Evolutionary conservation across 2,329 filamentous ascomycete species (phyloP).

Genomic region (Alternaria hordeiaustralica): DNA sequence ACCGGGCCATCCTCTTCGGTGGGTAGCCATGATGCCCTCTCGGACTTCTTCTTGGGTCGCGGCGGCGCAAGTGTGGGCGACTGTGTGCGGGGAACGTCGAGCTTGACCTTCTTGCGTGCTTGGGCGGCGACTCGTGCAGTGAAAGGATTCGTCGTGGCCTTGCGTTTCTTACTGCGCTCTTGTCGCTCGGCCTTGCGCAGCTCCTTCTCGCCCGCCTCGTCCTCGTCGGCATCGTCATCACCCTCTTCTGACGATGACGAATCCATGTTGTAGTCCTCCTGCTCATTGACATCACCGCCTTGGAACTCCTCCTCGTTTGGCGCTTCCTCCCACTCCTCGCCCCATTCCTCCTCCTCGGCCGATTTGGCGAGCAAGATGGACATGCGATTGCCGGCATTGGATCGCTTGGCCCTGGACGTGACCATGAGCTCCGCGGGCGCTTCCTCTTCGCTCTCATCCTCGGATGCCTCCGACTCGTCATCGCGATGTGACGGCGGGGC

Average conservation of each 20-base stretch:
- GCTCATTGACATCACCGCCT: conserved; percentile 61
- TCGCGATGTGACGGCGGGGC: conserved; percentile 21
- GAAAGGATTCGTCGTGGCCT: conserved; percentile 64
- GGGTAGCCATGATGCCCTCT: conserved; percentile 73
- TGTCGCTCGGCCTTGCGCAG: conserved; percentile 78
- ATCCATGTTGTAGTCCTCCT: conserved; percentile 80
- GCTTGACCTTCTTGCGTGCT: conserved; percentile 50
- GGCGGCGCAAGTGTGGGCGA: conserved; percentile 56
- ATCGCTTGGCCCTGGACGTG: conserved; percentile 44
- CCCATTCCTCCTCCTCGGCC: conserved; percentile 45
- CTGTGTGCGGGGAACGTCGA: conserved; percentile 47
- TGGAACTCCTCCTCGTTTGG: conserved; percentile 63
- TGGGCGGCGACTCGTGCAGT: conserved; percentile 42
- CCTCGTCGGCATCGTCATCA: conserved; percentile 70
- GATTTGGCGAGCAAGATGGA: conserved; percentile 45
- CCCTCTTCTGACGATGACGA: conserved; percentile 79
- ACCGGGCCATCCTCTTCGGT: conserved; percentile 66
- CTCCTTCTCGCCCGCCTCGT: conserved; percentile 86
- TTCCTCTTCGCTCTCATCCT: conserved; percentile 38
- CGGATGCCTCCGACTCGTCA: conserved; percentile 23
- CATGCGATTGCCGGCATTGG: conserved; percentile 53
- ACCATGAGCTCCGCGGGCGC: conserved; percentile 47
- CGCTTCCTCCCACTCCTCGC: conserved; percentile 70
- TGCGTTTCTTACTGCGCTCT: conserved; percentile 73
- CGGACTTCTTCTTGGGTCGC: conserved; percentile 70